Evolutionary conservation across 2,329 filamentous ascomycete genomes (phyloP).

Genomic region (Monilinia fructigena): DNA sequence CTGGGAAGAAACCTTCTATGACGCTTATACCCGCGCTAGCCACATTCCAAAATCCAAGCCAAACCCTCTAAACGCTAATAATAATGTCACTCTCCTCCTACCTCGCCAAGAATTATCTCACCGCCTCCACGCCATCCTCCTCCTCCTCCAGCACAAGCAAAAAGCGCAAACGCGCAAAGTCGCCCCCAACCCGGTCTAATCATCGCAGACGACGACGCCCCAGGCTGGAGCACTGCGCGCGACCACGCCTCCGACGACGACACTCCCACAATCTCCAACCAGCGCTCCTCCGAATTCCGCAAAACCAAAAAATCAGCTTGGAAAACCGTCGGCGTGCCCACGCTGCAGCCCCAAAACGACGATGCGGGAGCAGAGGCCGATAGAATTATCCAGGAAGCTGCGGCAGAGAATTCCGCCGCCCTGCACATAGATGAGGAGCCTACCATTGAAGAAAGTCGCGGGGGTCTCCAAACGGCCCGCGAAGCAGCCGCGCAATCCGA

Average conservation of each 20-base stretch:
- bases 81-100: conserved; percentile 73
- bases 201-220: conserved; percentile 63
- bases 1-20: too few species aligned
- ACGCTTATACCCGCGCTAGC: not conserved
- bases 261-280: conserved; percentile 50
- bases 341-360: conserved; percentile 43
- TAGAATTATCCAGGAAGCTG: conserved; percentile 71
- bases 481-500: conserved; percentile 70
- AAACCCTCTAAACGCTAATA: not conserved
- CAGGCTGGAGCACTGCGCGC: conserved; percentile 43
- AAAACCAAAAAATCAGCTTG: conserved; percentile 76
- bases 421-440: conserved; percentile 51
- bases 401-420: conserved; percentile 61
- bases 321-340: conserved; percentile 62
- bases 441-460: conserved; percentile 86
- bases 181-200: conserved; percentile 51
- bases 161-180: conserved; percentile 64
- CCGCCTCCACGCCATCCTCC: conserved; percentile 55
- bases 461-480: conserved; percentile 80
- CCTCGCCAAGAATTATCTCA: conserved; percentile 88
- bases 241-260: conserved; percentile 53
- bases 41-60: not conserved
- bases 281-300: conserved; percentile 60
- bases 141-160: conserved; percentile 55
- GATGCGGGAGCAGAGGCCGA: conserved; percentile 74